These are phyloP conservation scores for Aspergillus uvarum DNA, from an alignment of 2,329 filamentous ascomycete species.

Conservation along the genomic window DNA sequence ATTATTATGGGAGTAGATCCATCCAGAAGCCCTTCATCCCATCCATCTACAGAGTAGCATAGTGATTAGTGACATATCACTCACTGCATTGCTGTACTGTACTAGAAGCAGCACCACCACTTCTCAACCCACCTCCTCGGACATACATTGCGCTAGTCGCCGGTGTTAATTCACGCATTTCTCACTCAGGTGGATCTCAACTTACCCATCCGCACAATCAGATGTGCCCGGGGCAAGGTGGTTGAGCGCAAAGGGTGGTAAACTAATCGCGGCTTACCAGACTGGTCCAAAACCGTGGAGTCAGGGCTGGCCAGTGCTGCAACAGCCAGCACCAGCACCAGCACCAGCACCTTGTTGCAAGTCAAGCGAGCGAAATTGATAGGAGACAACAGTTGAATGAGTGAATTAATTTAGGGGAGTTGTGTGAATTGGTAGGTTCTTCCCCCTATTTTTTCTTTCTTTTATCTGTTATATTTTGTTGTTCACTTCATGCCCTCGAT, in stretches of 20 bases:
- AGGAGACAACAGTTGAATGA: not conserved
- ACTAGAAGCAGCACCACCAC: too few relatives aligned
- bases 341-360: not conserved
- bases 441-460: not conserved
- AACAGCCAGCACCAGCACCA: constrained; percentile 1
- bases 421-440: not conserved
- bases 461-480: too few relatives aligned
- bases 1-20: not conserved
- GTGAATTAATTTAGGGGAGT: not conserved
- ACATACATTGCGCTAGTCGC: not conserved
- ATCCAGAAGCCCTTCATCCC: not conserved
- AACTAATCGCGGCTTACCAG: constrained; percentile 15
- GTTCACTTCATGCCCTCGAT: not conserved
- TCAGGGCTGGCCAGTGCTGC: constrained; percentile 3
- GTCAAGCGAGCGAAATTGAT: not conserved
- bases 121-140: not conserved
- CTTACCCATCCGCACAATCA: constrained; percentile 14
- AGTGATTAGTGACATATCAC: too few relatives aligned
- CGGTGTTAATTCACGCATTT: constrained; percentile 12
- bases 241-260: not conserved
- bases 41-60: not conserved
- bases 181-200: constrained; percentile 1
- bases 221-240: constrained; percentile 13
- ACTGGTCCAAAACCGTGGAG: constrained; percentile 5
- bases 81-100: too few relatives aligned